Evolutionary conservation across 1,284 basidiomycete genomes (phyloP), one percentile per base, ranked within the genome.

Genomic region (Rhodotorula sp.): DNA sequence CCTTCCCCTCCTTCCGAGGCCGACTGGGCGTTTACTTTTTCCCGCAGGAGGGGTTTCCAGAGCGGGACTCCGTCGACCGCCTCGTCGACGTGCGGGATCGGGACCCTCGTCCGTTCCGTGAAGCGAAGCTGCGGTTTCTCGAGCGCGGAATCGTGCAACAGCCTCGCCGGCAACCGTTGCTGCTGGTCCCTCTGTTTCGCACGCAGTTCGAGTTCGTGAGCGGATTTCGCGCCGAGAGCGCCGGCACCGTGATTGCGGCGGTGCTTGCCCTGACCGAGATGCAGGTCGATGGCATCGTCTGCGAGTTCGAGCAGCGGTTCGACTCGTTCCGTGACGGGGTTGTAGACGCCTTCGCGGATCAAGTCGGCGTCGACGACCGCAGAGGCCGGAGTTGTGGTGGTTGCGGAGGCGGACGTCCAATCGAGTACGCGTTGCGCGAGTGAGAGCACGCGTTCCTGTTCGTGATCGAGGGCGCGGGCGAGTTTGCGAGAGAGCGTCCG

Each of bases 281-380:
- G 68, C 56, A 67, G 49, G 47, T 77, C 77, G 38, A 76, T 43
- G n/a, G 60, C 52, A 10, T 76, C 72, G 68, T 77, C 76, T 28
- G 93, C 90, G 67, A 87, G 85, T 81, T 98, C 95, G 67, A 97
- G 82, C 67, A 97, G 80, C 52, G 87, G 85, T 80, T 98, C 95
- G 82, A 97, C 87, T 0, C 87, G 83, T 79, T 95, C 92, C 23
- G 92, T 89, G 0, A 95, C 85, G 47, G 87, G 79, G n/a, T 86
- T 84, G 72, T 89, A 86, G 80, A 93, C 97, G 74, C 86, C 87
- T 79, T 95, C 93, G 31, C 89, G 82, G 2, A 95, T 84, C 81
- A 94, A 90, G 73, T 94, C 92, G 77, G 89, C 86, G 67, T 84
- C 86, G 72, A 85, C 84, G 10, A 63, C 58, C 65, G 65, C 69